phyloP scores from a whole-genome alignment of 2,329 filamentous ascomycete species.

The Knoxdaviesia capensis region DNA sequence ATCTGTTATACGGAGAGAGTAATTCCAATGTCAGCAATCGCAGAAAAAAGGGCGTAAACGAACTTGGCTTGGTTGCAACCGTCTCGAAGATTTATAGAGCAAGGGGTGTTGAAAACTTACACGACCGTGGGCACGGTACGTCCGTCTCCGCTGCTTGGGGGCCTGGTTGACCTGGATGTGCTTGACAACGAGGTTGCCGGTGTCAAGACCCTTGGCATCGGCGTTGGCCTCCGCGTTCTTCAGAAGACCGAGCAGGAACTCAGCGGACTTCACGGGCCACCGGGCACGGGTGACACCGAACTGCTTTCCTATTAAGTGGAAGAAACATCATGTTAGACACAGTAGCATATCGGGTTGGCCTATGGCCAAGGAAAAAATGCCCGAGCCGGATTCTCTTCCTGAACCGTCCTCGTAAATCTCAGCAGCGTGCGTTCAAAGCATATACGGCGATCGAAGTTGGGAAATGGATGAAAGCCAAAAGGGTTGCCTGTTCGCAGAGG shows the following conservation, averaged over 20 bases:
- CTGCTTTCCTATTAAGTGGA: conserved; percentile 57
- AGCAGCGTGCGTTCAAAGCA: too few relatives aligned
- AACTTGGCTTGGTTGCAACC: too few relatives aligned
- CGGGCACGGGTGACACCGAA: conserved; percentile 95
- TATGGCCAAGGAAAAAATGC: conserved; percentile 3
- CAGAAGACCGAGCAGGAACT: conserved; percentile 92
- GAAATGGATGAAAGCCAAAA: too few relatives aligned
- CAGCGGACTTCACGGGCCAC: conserved; percentile 98
- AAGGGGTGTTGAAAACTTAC: conserved; percentile 38
- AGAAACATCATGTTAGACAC: conserved; percentile 1
- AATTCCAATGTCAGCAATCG: too few relatives aligned
- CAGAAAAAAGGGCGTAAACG: too few relatives aligned
- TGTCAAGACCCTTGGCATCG: conserved; percentile 93
- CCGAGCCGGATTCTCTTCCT: conserved; percentile 7
- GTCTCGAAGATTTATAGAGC: neutral
- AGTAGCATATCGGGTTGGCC: neutral
- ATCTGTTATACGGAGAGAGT: conserved; percentile 36
- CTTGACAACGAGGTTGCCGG: conserved; percentile 93
- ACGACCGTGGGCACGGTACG: conserved; percentile 99
- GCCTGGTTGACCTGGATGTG: conserved; percentile 99
- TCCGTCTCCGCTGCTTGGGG: conserved; percentile 96
- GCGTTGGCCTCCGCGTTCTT: conserved; percentile 96
- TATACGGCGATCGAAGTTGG: too few relatives aligned
- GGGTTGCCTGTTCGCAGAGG: too few relatives aligned
- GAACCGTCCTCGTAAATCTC: too few relatives aligned